Conservation (phyloP, 768 basidiomycete genomes). For the Austroboletus festivus region DNA sequence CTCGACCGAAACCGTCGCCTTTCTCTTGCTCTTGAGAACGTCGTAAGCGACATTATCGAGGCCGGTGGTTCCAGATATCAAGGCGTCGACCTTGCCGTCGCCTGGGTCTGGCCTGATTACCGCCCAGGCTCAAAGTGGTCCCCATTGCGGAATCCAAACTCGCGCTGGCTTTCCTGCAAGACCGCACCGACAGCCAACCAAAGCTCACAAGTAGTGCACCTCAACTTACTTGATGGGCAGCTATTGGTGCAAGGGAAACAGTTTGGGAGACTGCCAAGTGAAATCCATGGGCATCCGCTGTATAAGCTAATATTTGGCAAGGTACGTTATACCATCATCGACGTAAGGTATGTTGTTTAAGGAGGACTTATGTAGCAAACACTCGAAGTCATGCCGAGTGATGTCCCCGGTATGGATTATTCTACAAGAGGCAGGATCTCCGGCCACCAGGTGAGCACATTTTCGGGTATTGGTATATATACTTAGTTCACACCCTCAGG, state of each 20-base stretch:
- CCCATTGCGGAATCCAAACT: constrained; percentile 5
- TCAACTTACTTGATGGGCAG: constrained; percentile 24
- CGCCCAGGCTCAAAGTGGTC: constrained; percentile 24
- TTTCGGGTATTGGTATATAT: not conserved
- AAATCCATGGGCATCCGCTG: constrained; percentile 15
- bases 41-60: constrained; percentile 2
- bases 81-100: constrained; percentile 21
- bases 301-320: constrained; percentile 22
- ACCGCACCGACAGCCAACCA: constrained; percentile 10
- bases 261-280: constrained; percentile 20
- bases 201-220: constrained; percentile 20
- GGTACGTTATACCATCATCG: constrained; percentile 1
- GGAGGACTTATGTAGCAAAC: constrained; percentile 16
- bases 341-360: not conserved
- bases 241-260: constrained; percentile 29
- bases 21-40: constrained; percentile 22
- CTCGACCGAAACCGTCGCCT: constrained; percentile 32
- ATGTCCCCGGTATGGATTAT: constrained; percentile 26
- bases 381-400: constrained; percentile 22
- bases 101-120: constrained; percentile 24
- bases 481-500: constrained; percentile 4
- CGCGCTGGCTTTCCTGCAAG: constrained; percentile 22
- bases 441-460: constrained; percentile 16
- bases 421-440: constrained; percentile 16
- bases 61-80: not conserved